phyloP scores from a whole-genome alignment of 73 alveolate genomes.

The Uronychia binucleata region DNA sequence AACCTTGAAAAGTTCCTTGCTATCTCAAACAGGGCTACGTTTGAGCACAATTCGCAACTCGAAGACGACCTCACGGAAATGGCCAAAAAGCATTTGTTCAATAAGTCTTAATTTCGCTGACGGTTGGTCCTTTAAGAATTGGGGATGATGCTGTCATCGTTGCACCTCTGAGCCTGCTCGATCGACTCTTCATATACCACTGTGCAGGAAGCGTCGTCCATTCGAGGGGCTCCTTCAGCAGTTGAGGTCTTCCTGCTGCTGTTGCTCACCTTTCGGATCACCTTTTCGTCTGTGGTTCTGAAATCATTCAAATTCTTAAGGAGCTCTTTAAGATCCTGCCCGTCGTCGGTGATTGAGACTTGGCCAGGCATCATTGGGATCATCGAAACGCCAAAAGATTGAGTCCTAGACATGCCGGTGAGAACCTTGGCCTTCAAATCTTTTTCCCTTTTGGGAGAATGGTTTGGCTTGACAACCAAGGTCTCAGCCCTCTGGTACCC shows the following conservation, averaged over 20 bases:
- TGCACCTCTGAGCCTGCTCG: not conserved
- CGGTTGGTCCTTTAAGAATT: not conserved
- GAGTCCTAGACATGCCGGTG: too few relatives aligned
- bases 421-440: too few relatives aligned
- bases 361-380: too few relatives aligned
- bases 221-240: too few relatives aligned
- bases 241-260: too few relatives aligned
- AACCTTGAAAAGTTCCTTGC: not conserved
- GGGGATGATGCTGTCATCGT: not conserved
- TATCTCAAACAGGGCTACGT: not conserved
- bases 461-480: too few relatives aligned
- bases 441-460: too few relatives aligned
- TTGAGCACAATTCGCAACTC: not conserved
- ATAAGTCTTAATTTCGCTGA: not conserved
- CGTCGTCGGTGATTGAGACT: conserved; percentile 11
- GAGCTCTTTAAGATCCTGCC: conserved; percentile 8
- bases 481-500: too few relatives aligned
- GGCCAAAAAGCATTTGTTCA: not conserved
- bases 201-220: not conserved
- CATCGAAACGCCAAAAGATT: too few relatives aligned
- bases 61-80: not conserved
- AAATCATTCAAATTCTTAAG: too few relatives aligned
- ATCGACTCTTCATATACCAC: not conserved
- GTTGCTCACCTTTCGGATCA: too few relatives aligned
- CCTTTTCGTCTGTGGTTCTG: too few relatives aligned